Evolutionary conservation across 345 rosid species (phyloP).

Genomic region (Angophora floribunda): DNA sequence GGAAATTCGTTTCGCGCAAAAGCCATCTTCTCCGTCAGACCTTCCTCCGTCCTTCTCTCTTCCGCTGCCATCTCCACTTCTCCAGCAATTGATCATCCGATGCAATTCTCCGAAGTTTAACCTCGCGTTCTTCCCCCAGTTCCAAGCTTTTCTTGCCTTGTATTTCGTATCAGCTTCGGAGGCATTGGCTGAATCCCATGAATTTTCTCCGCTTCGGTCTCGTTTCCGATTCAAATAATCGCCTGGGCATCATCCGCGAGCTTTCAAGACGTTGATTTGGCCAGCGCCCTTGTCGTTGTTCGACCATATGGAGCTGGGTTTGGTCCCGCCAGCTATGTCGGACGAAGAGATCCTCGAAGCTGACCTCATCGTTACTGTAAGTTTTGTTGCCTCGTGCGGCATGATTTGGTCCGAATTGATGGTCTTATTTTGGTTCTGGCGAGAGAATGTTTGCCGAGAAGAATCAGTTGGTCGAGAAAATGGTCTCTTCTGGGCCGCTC

Average conservation of each 20-base stretch:
- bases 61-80: background rate
- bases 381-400: background rate
- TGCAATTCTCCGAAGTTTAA: no score
- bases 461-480: background rate
- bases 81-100: background rate
- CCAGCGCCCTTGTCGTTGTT: background rate
- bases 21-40: background rate
- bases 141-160: background rate
- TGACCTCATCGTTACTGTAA: conserved; percentile 33
- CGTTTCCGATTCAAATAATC: background rate
- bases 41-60: background rate
- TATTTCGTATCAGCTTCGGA: no score
- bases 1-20: background rate
- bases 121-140: background rate
- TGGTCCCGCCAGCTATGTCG: conserved; percentile 25
- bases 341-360: conserved; percentile 51
- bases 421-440: background rate
- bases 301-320: conserved; percentile 54
- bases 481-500: background rate
- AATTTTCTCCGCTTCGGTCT: background rate
- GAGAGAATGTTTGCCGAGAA: no score
- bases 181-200: background rate
- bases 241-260: background rate
- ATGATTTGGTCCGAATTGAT: background rate
- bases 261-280: background rate